Evolutionary conservation across 305 asterid species (phyloP).

Genomic region (Solanum aculeatissimum): DNA sequence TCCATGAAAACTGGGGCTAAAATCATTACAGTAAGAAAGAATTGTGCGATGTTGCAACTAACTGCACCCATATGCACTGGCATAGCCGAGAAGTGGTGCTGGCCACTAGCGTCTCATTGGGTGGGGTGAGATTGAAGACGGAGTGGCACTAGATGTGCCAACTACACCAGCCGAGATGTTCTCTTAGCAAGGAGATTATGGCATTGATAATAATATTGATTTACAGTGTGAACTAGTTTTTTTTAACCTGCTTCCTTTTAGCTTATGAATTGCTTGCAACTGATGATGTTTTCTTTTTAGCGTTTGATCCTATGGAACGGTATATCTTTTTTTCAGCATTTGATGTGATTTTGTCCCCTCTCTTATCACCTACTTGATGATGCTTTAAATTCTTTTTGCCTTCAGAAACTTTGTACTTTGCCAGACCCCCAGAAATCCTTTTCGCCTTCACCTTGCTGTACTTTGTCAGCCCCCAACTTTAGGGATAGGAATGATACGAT

Average conservation of each 20-base stretch:
- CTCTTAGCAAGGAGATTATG: neutral
- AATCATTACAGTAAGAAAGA: constrained; percentile 62
- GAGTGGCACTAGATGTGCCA: constrained; percentile 67
- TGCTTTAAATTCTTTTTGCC: neutral
- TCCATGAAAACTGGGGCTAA: constrained; percentile 92
- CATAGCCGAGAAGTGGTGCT: constrained; percentile 76
- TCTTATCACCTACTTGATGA: neutral
- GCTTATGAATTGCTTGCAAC: neutral
- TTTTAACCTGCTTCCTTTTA: neutral
- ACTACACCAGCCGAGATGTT: constrained; percentile 9
- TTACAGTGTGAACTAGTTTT: neutral
- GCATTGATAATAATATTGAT: neutral
- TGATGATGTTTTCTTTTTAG: neutral
- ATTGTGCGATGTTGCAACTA: constrained; percentile 65
- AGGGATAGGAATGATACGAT: too few relatives aligned
- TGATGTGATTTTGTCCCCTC: neutral
- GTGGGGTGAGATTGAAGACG: constrained; percentile 92
- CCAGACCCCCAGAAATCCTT: too few relatives aligned
- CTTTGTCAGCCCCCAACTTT: too few relatives aligned
- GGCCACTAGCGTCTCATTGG: constrained; percentile 91
- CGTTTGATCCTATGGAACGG: neutral
- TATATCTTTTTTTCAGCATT: neutral
- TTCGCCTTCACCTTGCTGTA: too few relatives aligned
- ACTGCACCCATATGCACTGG: constrained; percentile 87
- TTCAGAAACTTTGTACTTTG: neutral